Percentiles rank a stretch among this genome's conserved stretches.
Evolutionary conservation across 805 yeast genomes (phyloP).

Genomic region (Yamadazyma takamatsuzukensis): DNA sequence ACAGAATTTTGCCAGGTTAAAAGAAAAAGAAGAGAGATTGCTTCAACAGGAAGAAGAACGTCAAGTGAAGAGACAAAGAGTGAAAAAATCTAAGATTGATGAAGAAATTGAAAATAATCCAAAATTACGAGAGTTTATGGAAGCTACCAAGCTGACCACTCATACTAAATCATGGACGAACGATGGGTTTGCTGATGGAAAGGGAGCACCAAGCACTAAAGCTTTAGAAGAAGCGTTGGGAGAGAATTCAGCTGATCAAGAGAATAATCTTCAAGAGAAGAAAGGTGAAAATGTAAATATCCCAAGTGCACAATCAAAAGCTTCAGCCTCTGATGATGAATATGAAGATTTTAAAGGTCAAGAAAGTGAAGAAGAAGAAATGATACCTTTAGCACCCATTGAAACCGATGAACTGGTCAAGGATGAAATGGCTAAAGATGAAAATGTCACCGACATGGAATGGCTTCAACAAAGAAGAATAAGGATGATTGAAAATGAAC

Average conservation of each 20-base stretch:
- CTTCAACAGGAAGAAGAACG: conserved; percentile 36
- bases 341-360: conserved; percentile 50
- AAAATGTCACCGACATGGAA: conserved; percentile 79
- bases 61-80: conserved; percentile 37
- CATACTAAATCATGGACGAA: conserved; percentile 75
- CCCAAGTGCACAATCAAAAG: too few relatives aligned
- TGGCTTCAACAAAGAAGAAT: conserved; percentile 80
- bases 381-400: conserved; percentile 15
- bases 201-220: conserved; percentile 43
- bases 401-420: conserved; percentile 25
- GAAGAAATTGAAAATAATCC: conserved; percentile 62
- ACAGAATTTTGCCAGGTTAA: conserved; percentile 43
- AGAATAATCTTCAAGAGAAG: conserved; percentile 19
- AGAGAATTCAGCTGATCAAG: conserved; percentile 1
- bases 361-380: conserved; percentile 27
- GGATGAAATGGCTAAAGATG: conserved; percentile 58
- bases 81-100: conserved; percentile 40
- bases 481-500: conserved; percentile 50
- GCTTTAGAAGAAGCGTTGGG: conserved; percentile 43
- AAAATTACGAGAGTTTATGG: conserved; percentile 74
- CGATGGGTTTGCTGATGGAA: conserved; percentile 48
- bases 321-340: too few relatives aligned
- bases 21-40: conserved; percentile 41
- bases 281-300: conserved; percentile 45
- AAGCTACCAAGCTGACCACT: conserved; percentile 73